Evolutionary conservation across 73 alveolate genomes (phyloP).

Genomic region (Paramecium caudatum): DNA sequence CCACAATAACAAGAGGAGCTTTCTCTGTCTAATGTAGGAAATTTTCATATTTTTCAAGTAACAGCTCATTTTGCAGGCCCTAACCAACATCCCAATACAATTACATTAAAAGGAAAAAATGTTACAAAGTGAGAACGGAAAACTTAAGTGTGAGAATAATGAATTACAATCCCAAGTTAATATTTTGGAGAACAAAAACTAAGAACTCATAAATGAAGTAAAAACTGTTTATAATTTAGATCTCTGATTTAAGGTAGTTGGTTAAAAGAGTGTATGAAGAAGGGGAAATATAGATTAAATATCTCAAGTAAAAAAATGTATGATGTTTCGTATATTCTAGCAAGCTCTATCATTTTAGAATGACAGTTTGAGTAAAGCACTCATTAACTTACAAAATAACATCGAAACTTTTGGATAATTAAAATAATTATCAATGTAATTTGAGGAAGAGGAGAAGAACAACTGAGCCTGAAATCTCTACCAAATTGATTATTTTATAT

Average conservation of each 20-base stretch:
- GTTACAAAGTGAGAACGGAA: background rate
- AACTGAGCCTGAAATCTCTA: no score
- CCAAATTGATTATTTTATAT: no score
- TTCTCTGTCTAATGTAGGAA: no score
- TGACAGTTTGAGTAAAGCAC: constrained; percentile 1
- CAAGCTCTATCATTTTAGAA: background rate
- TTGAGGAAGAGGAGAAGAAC: background rate
- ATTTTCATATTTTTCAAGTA: no score
- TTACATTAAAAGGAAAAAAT: background rate
- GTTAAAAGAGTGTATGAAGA: constrained; percentile 32
- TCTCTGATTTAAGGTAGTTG: constrained; percentile 2
- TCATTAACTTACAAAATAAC: constrained; percentile 3
- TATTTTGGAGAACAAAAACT: background rate
- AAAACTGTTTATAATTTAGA: background rate
- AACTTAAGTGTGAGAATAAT: background rate
- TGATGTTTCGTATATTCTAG: background rate
- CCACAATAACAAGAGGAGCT: no score
- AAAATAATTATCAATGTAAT: background rate
- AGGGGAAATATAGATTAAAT: constrained; percentile 1
- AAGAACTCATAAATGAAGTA: constrained; percentile 25
- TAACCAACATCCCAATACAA: background rate
- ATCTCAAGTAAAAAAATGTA: background rate
- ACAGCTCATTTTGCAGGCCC: background rate
- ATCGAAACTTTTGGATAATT: constrained; percentile 33
- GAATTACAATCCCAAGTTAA: background rate